These are phyloP conservation scores for Agaricus subrufescens DNA, from an alignment of 768 basidiomycete species.

Conservation along the genomic window DNA sequence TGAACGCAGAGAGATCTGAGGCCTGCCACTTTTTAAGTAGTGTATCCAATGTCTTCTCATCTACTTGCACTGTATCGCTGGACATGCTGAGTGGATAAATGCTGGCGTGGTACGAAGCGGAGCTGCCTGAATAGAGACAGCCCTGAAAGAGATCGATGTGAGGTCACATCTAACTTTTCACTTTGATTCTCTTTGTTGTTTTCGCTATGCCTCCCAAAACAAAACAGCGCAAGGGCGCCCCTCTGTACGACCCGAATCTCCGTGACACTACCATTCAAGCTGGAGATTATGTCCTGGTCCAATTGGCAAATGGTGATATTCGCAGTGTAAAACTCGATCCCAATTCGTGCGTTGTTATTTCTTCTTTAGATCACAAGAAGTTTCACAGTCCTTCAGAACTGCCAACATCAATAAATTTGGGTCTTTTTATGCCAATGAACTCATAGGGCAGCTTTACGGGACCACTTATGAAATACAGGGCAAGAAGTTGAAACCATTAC, in stretches of 20 bases:
- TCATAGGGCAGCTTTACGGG: conserved; percentile 83
- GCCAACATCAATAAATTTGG: conserved; percentile 84
- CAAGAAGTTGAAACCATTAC: conserved; percentile 60
- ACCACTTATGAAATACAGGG: conserved; percentile 81
- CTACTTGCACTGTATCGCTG: neutral
- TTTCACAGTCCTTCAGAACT: conserved; percentile 37
- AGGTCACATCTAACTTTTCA: conserved; percentile 1
- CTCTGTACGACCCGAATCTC: neutral
- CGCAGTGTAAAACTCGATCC: conserved; percentile 69
- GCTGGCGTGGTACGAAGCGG: neutral
- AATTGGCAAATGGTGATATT: conserved; percentile 75
- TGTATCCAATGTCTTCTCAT: conserved; percentile 3
- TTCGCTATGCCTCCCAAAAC: conserved; percentile 4
- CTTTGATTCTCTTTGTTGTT: neutral
- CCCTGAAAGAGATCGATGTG: neutral
- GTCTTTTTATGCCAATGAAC: conserved; percentile 69
- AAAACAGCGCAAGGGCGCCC: neutral
- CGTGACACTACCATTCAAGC: conserved; percentile 39
- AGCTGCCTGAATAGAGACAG: neutral
- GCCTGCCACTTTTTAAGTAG: conserved; percentile 7
- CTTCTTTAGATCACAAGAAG: neutral
- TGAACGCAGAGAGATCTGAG: conserved; percentile 26
- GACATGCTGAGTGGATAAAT: neutral
- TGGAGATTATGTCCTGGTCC: conserved; percentile 76
- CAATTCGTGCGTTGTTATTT: conserved; percentile 51